These are phyloP conservation scores for Calonectria hongkongensis DNA, from an alignment of 2,329 filamentous ascomycete species.

Conservation along the genomic window DNA sequence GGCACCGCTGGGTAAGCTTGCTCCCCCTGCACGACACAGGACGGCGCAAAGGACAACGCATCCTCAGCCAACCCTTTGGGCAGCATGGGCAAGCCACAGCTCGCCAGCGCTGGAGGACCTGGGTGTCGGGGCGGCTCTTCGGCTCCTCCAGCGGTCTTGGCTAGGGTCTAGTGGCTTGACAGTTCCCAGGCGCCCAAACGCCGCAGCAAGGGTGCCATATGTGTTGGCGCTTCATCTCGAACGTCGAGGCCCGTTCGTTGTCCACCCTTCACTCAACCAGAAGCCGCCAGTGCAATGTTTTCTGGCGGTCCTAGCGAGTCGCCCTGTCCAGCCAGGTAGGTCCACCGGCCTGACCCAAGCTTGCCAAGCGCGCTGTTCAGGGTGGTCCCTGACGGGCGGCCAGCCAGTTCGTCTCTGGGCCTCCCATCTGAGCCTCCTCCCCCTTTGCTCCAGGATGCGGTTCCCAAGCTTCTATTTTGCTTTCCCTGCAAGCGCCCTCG, in stretches of 20 bases:
- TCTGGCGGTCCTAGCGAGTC: constrained; percentile 14
- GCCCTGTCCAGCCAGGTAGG: background rate
- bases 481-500: constrained; percentile 18
- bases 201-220: background rate
- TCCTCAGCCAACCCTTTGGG: constrained; percentile 25
- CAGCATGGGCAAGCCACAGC: constrained; percentile 24
- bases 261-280: constrained; percentile 16
- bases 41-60: constrained; percentile 19
- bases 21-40: constrained; percentile 15
- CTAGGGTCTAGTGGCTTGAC: constrained; percentile 1
- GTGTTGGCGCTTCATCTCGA: constrained; percentile 24
- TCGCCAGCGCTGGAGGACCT: constrained; percentile 6
- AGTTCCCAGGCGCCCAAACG: constrained; percentile 4
- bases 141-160: constrained; percentile 31
- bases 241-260: constrained; percentile 17
- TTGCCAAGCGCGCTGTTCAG: background rate
- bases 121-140: constrained; percentile 32
- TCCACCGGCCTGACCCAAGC: background rate
- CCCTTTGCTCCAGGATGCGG: constrained; percentile 18
- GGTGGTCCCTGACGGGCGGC: constrained; percentile 7
- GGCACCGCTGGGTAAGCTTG: background rate
- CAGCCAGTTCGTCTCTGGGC: constrained; percentile 14
- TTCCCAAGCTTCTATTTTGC: background rate
- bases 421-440: constrained; percentile 1
- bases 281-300: constrained; percentile 21